These are phyloP conservation scores for Aspergillus carbonarius DNA, from an alignment of 2,329 filamentous ascomycete genomes.

Conservation along the genomic window DNA sequence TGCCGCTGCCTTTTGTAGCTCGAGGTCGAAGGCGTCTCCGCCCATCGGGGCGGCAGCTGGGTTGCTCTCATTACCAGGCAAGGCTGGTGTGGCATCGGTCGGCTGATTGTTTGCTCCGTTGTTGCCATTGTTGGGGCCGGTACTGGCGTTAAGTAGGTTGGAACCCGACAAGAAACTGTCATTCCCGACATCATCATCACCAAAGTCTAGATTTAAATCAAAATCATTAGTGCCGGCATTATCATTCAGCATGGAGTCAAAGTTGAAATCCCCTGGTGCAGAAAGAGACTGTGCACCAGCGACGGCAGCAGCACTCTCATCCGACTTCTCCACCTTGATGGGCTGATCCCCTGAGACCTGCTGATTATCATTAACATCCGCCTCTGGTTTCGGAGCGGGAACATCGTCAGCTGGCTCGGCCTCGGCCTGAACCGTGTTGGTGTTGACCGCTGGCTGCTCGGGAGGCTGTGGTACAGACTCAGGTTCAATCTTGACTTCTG, in stretches of 20 bases:
- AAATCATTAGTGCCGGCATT: slow-evolving; percentile 36
- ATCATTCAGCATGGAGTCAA: slow-evolving; percentile 42
- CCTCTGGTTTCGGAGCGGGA: slow-evolving; percentile 11
- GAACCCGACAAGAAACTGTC: slow-evolving; percentile 39
- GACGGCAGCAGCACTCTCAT: slow-evolving; percentile 12
- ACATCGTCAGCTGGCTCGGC: slow-evolving; percentile 13
- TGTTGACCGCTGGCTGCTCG: slow-evolving; percentile 20
- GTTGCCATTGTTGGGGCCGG: slow-evolving; percentile 17
- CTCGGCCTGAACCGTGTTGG: slow-evolving; percentile 21
- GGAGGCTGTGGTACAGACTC: slow-evolving; percentile 16
- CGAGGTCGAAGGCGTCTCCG: slow-evolving; percentile 40
- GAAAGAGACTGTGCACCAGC: slow-evolving; percentile 25
- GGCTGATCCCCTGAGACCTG: slow-evolving; percentile 15
- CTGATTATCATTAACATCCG: slow-evolving; percentile 13
- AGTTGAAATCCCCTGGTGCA: slow-evolving; percentile 37
- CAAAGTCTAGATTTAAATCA: slow-evolving; percentile 42
- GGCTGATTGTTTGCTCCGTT: slow-evolving; percentile 16
- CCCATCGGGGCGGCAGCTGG: slow-evolving; percentile 29
- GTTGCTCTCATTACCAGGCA: slow-evolving; percentile 34
- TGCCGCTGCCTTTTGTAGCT: slow-evolving; percentile 31
- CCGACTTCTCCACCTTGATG: slow-evolving; percentile 26
- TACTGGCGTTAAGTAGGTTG: slow-evolving; percentile 25
- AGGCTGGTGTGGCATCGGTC: slow-evolving; percentile 26
- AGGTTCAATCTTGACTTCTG: slow-evolving; percentile 15
- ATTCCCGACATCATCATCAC: slow-evolving; percentile 39